Conservation (phyloP, 345 rosid species). For the Dimocarpus longan region DNA sequence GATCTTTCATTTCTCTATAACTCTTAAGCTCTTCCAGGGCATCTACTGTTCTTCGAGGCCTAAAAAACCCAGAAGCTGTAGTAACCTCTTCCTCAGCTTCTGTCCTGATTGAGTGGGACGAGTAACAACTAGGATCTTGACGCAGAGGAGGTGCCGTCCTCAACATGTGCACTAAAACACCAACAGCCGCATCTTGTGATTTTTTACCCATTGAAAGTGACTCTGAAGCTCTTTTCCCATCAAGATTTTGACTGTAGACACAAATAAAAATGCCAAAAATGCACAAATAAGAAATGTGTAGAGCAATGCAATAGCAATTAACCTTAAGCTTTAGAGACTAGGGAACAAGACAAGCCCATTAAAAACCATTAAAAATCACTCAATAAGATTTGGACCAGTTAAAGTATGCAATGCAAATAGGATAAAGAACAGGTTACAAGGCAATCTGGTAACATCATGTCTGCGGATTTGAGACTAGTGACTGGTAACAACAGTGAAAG, state of each 20-base stretch:
- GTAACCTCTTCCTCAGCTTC: conserved; percentile 55
- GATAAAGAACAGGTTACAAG: background rate
- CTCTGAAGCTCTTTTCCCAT: conserved; percentile 47
- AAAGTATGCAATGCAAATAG: background rate
- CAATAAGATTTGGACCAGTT: conserved; percentile 4
- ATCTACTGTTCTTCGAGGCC: conserved; percentile 71
- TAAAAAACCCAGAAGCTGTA: conserved; percentile 66
- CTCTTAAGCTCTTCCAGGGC: conserved; percentile 86
- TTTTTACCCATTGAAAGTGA: conserved; percentile 48
- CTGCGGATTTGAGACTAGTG: background rate
- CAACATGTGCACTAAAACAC: conserved; percentile 78
- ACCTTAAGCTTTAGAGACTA: background rate
- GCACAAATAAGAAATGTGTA: conserved; percentile 3
- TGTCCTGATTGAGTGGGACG: conserved; percentile 45
- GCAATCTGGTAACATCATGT: background rate
- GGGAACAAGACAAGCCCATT: background rate
- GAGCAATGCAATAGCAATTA: background rate
- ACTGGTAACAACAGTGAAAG: background rate
- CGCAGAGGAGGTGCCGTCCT: conserved; percentile 78
- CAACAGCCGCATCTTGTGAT: conserved; percentile 94
- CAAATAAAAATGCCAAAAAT: conserved; percentile 7
- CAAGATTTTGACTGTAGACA: conserved; percentile 47
- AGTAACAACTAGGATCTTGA: conserved; percentile 71
- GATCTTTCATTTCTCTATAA: conserved; percentile 77
- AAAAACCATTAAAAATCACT: background rate